These are phyloP conservation scores for Sutorius eximius DNA, from an alignment of 1,284 basidiomycete species.

Conservation along the genomic window DNA sequence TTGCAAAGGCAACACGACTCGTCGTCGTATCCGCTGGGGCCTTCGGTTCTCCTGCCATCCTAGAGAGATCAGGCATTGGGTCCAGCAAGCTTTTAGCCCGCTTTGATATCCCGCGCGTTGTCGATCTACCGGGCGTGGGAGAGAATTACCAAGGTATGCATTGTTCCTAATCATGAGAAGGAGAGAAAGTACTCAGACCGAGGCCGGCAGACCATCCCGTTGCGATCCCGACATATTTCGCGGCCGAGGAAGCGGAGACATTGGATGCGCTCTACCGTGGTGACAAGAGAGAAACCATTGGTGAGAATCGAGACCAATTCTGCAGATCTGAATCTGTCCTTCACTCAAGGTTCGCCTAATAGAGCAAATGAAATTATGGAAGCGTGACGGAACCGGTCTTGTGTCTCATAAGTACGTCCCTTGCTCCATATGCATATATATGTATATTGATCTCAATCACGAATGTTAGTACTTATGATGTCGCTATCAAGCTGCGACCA, in stretches of 20 bases:
- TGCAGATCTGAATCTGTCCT: neutral
- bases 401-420: constrained; percentile 48
- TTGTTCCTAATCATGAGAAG: neutral
- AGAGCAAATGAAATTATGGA: constrained; percentile 48
- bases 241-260: constrained; percentile 42
- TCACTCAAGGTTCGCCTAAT: neutral
- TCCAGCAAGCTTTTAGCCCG: constrained; percentile 10
- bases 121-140: constrained; percentile 56
- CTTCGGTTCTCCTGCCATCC: constrained; percentile 23
- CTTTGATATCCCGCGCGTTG: constrained; percentile 28
- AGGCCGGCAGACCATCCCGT: constrained; percentile 46
- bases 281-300: constrained; percentile 36
- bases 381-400: constrained; percentile 43
- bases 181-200: neutral
- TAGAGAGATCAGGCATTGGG: constrained; percentile 28
- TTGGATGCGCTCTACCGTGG: constrained; percentile 44
- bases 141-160: constrained; percentile 49
- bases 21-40: constrained; percentile 23
- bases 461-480: constrained; percentile 40
- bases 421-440: neutral
- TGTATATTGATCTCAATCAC: neutral
- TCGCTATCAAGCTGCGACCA: constrained; percentile 52
- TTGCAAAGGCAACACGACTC: constrained; percentile 16
- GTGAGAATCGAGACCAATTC: constrained; percentile 25
- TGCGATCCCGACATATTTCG: constrained; percentile 39